Percentiles rank a stretch among this genome's conserved stretches.
Conservation (phyloP, 257 asterid species). For the Dorcoceras hygrometricum region DNA sequence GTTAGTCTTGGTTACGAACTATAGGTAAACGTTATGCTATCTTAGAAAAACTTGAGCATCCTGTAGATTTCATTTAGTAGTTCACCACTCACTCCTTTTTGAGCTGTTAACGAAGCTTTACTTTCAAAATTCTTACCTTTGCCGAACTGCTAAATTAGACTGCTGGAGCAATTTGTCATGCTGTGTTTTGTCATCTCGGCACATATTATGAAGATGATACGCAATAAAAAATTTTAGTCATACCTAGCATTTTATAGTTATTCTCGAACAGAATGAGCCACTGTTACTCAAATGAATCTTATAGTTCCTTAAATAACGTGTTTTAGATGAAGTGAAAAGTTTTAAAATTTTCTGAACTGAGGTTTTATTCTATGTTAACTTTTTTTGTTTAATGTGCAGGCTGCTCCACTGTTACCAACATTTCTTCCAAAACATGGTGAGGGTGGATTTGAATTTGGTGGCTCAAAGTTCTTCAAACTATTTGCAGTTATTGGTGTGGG, state of each 20-base stretch:
- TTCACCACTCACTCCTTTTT: too few species aligned
- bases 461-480: slow-evolving; percentile 36
- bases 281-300: not conserved
- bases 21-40: too few species aligned
- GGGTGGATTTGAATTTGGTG: slow-evolving; percentile 36
- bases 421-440: slow-evolving; percentile 34
- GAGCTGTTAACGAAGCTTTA: too few species aligned
- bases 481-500: slow-evolving; percentile 55
- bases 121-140: too few species aligned
- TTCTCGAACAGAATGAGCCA: too few species aligned
- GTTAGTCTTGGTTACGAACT: too few species aligned
- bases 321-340: slow-evolving; percentile 1
- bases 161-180: too few species aligned
- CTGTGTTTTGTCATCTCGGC: not conserved
- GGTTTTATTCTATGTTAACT: slow-evolving; percentile 6
- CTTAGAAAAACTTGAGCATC: too few species aligned
- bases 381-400: slow-evolving; percentile 27
- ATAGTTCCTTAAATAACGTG: not conserved
- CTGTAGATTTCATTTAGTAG: too few species aligned
- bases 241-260: too few species aligned
- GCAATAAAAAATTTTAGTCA: too few species aligned
- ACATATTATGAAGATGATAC: not conserved
- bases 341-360: not conserved
- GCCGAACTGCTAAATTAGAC: not conserved
- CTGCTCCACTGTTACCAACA: slow-evolving; percentile 21